Evolutionary conservation across 2,329 filamentous ascomycete genomes (phyloP).

Genomic region (Gyromitra esculenta): DNA sequence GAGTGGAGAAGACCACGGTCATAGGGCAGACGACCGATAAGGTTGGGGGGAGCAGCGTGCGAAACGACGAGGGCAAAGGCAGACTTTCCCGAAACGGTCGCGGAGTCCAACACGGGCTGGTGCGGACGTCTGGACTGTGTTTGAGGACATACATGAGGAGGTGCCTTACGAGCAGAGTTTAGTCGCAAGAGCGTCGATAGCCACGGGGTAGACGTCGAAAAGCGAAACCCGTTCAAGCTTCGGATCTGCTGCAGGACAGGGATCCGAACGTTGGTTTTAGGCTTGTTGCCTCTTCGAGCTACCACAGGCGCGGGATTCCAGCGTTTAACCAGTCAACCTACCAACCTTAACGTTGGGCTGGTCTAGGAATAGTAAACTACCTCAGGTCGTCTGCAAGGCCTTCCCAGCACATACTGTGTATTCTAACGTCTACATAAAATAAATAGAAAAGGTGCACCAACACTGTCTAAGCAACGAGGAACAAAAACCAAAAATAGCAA

Average conservation of each 20-base stretch:
- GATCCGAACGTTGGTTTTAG: constrained; percentile 14
- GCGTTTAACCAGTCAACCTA: constrained; percentile 15
- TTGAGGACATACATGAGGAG: constrained; percentile 33
- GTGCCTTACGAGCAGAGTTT: background rate
- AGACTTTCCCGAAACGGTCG: constrained; percentile 32
- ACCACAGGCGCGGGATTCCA: constrained; percentile 24
- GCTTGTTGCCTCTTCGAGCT: constrained; percentile 16
- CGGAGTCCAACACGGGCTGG: constrained; percentile 37
- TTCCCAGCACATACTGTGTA: background rate
- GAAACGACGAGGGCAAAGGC: constrained; percentile 16
- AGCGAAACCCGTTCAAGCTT: constrained; percentile 42
- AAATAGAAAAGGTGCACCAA: background rate
- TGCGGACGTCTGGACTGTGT: constrained; percentile 41
- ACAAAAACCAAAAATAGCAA: background rate
- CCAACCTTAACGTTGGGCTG: background rate
- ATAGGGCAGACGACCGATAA: constrained; percentile 21
- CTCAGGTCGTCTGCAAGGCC: background rate
- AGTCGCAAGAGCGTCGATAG: background rate
- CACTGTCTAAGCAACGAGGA: background rate
- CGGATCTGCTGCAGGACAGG: constrained; percentile 39
- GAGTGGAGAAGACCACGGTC: constrained; percentile 1
- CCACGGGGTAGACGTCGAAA: constrained; percentile 37
- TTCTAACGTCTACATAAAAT: background rate
- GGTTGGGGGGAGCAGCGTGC: constrained; percentile 8
- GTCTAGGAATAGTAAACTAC: constrained; percentile 17